Percentiles rank a stretch among this genome's conserved stretches.
Conservation (phyloP, 176 grass and related monocot species). For the Juncus inflexus region DNA sequence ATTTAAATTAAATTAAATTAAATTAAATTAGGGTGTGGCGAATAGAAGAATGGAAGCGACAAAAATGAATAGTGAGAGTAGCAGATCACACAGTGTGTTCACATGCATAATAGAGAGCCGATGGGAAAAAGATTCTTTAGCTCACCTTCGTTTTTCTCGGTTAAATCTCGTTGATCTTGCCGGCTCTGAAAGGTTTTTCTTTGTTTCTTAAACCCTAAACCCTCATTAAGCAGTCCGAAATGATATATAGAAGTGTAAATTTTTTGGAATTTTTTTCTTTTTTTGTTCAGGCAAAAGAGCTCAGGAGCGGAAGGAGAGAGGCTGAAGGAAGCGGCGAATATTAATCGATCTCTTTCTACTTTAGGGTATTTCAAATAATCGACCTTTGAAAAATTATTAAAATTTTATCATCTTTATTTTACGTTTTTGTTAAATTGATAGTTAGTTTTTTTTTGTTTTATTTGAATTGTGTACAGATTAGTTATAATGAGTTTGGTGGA, state of each 20-base stretch:
- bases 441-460: conserved; percentile 18
- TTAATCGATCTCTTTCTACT: conserved; percentile 92
- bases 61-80: conserved; percentile 92
- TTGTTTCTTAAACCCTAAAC: background rate
- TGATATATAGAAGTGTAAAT: conserved; percentile 22
- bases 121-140: conserved; percentile 79
- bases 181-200: conserved; percentile 81
- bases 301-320: conserved; percentile 94
- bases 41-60: conserved; percentile 95
- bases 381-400: conserved; percentile 1
- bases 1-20: conserved; percentile 24
- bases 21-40: conserved; percentile 52
- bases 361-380: conserved; percentile 59
- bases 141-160: conserved; percentile 71
- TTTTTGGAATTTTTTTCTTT: conserved; percentile 18
- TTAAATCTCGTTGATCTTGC: conserved; percentile 95
- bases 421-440: conserved; percentile 7
- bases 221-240: conserved; percentile 12
- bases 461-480: conserved; percentile 53
- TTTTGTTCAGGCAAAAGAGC: conserved; percentile 81
- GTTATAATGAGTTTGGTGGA: conserved; percentile 95
- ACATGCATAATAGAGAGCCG: conserved; percentile 87
- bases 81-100: conserved; percentile 89
- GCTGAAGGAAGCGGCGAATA: conserved; percentile 95
- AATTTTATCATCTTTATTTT: background rate